Base-by-base conservation (phyloP, 257 asterid genomes). In the Capsicum rhomboideum region DNA sequence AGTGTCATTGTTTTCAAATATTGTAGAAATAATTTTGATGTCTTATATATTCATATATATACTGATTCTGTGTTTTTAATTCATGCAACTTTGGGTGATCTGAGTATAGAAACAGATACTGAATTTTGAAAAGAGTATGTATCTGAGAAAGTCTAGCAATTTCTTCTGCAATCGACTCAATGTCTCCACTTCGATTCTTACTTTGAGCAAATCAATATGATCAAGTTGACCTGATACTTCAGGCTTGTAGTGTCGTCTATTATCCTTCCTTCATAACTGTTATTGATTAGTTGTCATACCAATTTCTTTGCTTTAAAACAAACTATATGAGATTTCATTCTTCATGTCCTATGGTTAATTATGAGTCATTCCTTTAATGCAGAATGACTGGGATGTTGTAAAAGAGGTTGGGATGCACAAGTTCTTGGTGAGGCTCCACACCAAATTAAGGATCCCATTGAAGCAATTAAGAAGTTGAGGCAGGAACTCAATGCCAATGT, bases 391-490 rank as follows among this genome's bases (percentile, higher is more conserved):
- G 98, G 97, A 91, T 37, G 95, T 94, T 56, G 91, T 96, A 10
- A 96, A 96, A 87, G 99, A 83, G 99, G 98, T 77, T 96, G 99
- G 99, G 99, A 96, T 84, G 99, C 99, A 34, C 99, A 94, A 88
- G 98, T 96, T 78, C 98, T 96, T 78, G 99, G 98, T 82, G 99
- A 94, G 91, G 98, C 99, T 82, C 98, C 97, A 12, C 87, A 96
- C 90, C 92, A 93, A 89, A 93, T 94, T 83, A 94, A 83, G 88
- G 89, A 83, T 87, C 90, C 92, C 0, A 83, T 94, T 75, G 98
- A 96, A 84, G 98, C 98, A 87, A 90, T 96, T 84, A 96, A 96
- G 91, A 94, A 88, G 87, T 92, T 96, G 85, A 91, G 99, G 86
- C 92, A 90, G 89, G 88, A 77, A 74, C 98, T 98, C 17, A 88